Conservation (phyloP, 495 filamentous ascomycete genomes). For the Penicillium daleae region DNA sequence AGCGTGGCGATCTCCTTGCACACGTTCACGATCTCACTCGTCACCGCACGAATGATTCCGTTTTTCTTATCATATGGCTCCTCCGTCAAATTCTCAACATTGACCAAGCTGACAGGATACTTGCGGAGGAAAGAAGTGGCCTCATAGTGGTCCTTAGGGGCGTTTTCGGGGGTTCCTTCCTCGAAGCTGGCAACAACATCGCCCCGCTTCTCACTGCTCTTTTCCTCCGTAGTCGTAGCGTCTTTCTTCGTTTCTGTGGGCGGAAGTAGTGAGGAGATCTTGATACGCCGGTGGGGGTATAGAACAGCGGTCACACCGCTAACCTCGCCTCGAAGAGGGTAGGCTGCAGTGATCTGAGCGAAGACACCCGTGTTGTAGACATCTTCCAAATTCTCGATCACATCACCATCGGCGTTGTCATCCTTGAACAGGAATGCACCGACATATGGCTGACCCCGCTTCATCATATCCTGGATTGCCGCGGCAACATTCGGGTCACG, state of each 20-base stretch:
- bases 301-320: conserved; percentile 85
- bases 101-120: conserved; percentile 88
- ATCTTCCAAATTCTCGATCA: conserved; percentile 83
- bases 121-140: conserved; percentile 90
- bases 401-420: conserved; percentile 87
- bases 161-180: conserved; percentile 58
- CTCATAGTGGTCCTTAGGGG: conserved; percentile 68
- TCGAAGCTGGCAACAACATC: conserved; percentile 98
- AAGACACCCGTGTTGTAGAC: conserved; percentile 96
- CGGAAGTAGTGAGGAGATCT: conserved; percentile 77
- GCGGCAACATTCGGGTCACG: conserved; percentile 84
- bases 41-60: conserved; percentile 82
- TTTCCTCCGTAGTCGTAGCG: conserved; percentile 53
- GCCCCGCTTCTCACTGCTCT: conserved; percentile 72
- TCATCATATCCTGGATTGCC: conserved; percentile 95
- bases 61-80: conserved; percentile 88
- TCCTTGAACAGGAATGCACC: conserved; percentile 97
- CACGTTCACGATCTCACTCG: conserved; percentile 96
- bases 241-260: conserved; percentile 54
- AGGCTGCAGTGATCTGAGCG: conserved; percentile 94
- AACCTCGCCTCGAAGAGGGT: conserved; percentile 80
- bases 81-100: conserved; percentile 89
- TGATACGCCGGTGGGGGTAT: conserved; percentile 95
- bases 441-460: conserved; percentile 96
- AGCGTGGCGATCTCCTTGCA: conserved; percentile 94